Evolutionary conservation across 345 rosid genomes (phyloP), one percentile per base, ranked within the genome.

Genomic region (Mallotus nudiflorus): DNA sequence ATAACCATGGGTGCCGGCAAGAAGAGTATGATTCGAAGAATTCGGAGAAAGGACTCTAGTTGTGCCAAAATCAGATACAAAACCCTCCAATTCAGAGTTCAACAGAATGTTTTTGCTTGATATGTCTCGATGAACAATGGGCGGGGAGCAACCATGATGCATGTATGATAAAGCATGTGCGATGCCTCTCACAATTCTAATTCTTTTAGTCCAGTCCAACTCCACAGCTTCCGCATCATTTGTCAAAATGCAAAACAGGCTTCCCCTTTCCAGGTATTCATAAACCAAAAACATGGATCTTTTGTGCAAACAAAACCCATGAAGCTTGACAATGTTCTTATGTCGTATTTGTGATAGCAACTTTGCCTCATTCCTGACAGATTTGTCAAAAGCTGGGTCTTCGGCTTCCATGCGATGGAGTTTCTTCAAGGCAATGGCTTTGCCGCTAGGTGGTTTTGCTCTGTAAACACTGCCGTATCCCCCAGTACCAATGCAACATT

Each of bases 281-380:
- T 60, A 60, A 60, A 60, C 48, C 14, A 39, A 25, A 37, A 60
- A n/a, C 65, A 60, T 60, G 65, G 27, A 20, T 20, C 29, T 45
- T 12, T 5, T 15, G 25, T n/a, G 48, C 18, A 22, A 22, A 60
- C 65, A 60, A 15, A 60, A 39, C n/a, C 65, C 65, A 39, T 60
- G 25, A 39, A 39, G 65, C 46, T 39, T 60, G 14, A 59, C 28
- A 9, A 59, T 35, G 33, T 40, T 59, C 46, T 12, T 35, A 14
- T 59, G 64, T 0, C 25, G 45, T 59, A 35, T 59, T 35, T 59
- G 14, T 7, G 65, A 4, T 13, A 60, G 65, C 19, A 39, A 10
- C 8, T 60, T 37, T 14, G 12, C 48, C 65, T 60, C 65, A 37
- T 60, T 37, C 19, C 20, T 13, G 65, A 60, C 37, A 39, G 46